Base-by-base conservation (phyloP, 2,329 filamentous ascomycete species). In the Penicillium sp. region DNA sequence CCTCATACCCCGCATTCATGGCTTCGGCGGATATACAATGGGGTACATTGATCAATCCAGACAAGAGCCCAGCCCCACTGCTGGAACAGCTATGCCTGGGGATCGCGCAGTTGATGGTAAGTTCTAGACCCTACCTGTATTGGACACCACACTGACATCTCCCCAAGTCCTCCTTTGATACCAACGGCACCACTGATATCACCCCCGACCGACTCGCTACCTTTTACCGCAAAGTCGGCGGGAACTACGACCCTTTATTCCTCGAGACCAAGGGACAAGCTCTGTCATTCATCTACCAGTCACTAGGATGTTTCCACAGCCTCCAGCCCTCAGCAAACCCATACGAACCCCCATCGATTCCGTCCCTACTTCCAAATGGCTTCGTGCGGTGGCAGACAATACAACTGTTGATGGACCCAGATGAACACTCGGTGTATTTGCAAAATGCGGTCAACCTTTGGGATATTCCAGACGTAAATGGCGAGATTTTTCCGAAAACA, bases 381-480 rank as follows among this genome's bases (percentile, higher is more conserved):
- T 99, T 96, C 73, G 90, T 93, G 43, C 87, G 91, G 72, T 99
- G 93, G 93, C 89, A 96, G 78, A 91, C 90, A 0, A 89, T 97
- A 55, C 91, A 97, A 77, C 83, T 96, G 23, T 80, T 97, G 37
- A 83, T 97, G 2, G 90, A 88, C 2, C 94, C 94, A 0, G 89
- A 94, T 65, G 90, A 95, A 67, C 93, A 97, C 77, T 89, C 92
- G 0, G 86, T 86, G 0, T 93, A 92, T 67, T 75, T 99, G 25
- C 91, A 94, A 68, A 87, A 85, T 68, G 91, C 92, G 0, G 89
- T 96, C 4, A 83, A 83, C 60, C 81, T 89, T 62, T 97, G 92
- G 84, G 82, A 86, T 37, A 82, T 97, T 58, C 84, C 83, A 59
- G 86, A 95, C 67, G 89, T 89, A 0, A 91, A 80, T 12, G 83